Evolutionary conservation across 345 rosid species (phyloP), one percentile per base, ranked within the genome.

Genomic region (Schrenkiella parvula): DNA sequence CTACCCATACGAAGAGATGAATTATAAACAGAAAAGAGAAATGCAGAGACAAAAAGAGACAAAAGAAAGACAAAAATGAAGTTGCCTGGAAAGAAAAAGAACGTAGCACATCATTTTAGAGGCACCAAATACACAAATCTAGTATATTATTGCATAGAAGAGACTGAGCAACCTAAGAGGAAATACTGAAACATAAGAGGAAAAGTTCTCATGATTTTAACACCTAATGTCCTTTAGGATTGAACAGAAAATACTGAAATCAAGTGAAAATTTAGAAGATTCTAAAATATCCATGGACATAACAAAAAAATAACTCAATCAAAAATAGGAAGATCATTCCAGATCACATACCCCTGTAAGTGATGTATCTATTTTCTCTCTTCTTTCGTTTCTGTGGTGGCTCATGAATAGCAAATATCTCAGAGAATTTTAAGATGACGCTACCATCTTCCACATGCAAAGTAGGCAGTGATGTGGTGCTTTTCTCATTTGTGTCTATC

Each of bases 341-440:
- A 64, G 78, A 62, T 12, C 55, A 44, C 68, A 41, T 80, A 89
- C 99, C 99, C 86, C 74, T 87, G 68, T 75, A 74, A 50, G 82
- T 75, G 64, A 78, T 70, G 70, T 86, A 79, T 78, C 84, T 81
- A 34, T 68, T 85, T n/a, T 86, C 98, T 80, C 86, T 84, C 81
- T 83, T 91, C 25, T 73, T 74, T 19, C 66, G 77, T 78, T 77
- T 89, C 86, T 84, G 86, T 75, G 82, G 76, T 65, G 89, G 86
- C 76, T 88, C 87, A 57, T 88, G 96, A 54, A 87, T 81, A 75
- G 92, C 95, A 84, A 91, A 95, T 68, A 95, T 89, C 85, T 95
- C 90, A n/a, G 99, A 95, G 82, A 95, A 91, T 39, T 86, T 82
- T 79, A 91, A 83, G 69, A 91, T 88, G 58, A 85, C 96, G 80